Evolutionary conservation across 495 filamentous ascomycete species (phyloP), one percentile per base, ranked within the genome.

Genomic region (Penicillium mononematosum): DNA sequence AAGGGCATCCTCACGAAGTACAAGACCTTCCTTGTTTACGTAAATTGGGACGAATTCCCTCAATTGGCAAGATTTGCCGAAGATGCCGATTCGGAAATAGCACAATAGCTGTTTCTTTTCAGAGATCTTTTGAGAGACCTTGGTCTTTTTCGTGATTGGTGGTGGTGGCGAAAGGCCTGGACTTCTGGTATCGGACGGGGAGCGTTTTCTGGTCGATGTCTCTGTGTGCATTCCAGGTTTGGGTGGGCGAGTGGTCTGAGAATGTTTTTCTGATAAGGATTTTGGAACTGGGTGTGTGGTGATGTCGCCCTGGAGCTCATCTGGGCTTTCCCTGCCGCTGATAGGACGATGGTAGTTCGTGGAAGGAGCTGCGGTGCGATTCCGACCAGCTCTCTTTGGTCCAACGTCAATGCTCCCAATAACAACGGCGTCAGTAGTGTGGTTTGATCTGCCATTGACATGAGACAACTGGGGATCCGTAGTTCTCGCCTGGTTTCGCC

Each of bases 301-400:
- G 39, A 64, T 69, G 11, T 65, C 75, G 5, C 70, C 73, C 45
- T 80, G 77, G 2, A 81, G 55, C 53, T 77, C 77, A 65, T 81
- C 78, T 3, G 73, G 62, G 47, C 77, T 79, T 38, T 77, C 74
- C 17, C 68, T 68, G 9, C 56, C 42, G 22, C 65, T 39, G 31
- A 16, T 12, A 45, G 12, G 12, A 20, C n/a, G 38, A 59, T 11
- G 32, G 38, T 52, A 29, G 36, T 19, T 7, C 34, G 45, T 16
- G 17, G 46, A 32, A 44, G 44, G 17, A 50, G 12, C 19, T 38
- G 52, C 20, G 43, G 11, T 19, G 11, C 24, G 32, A 0, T 51
- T 27, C 20, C 3, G 24, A 5, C 14, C 27, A 42, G 14, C 9
- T 12, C 29, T 48, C 44, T 27, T 55, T 29, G 20, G 12, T 20